phyloP scores from a whole-genome alignment of 73 alveolate genomes.

The Paramecium caudatum region DNA sequence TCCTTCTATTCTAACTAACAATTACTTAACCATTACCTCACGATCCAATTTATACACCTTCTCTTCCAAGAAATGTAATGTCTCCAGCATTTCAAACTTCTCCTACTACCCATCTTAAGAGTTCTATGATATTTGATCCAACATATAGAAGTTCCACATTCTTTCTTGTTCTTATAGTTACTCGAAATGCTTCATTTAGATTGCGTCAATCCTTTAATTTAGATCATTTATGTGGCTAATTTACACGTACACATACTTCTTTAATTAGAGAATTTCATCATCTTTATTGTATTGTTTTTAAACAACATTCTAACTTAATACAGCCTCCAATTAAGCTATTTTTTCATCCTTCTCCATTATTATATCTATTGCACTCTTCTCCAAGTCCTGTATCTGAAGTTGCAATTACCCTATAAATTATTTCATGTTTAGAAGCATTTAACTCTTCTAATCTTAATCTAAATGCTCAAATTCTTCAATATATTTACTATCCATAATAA shows the following conservation, averaged over 20 bases:
- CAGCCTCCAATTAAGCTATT: slow-evolving; percentile 17
- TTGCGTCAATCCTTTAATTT: slow-evolving; percentile 45
- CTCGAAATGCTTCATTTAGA: slow-evolving; percentile 44
- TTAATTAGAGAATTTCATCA: slow-evolving; percentile 29
- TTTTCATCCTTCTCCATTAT: slow-evolving; percentile 60
- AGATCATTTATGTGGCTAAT: slow-evolving; percentile 14
- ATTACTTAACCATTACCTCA: neutral
- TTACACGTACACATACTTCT: neutral
- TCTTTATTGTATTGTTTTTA: neutral
- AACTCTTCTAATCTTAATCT: slow-evolving; percentile 36
- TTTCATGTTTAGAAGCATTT: slow-evolving; percentile 33
- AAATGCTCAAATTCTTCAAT: slow-evolving; percentile 48
- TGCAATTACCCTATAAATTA: slow-evolving; percentile 12
- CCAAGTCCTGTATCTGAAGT: slow-evolving; percentile 4
- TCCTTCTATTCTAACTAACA: slow-evolving; percentile 38
- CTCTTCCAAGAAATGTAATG: slow-evolving; percentile 45
- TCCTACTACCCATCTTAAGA: slow-evolving; percentile 3
- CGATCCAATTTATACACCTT: slow-evolving; percentile 7
- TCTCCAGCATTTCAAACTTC: neutral
- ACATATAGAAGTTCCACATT: neutral
- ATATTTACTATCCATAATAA: slow-evolving; percentile 50
- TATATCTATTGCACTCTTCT: slow-evolving; percentile 46
- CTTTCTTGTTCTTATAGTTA: slow-evolving; percentile 33
- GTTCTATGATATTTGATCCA: neutral
- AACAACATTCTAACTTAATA: neutral